Evolutionary conservation across 306 rosid species (phyloP).

Genomic region (Canavalia ensiformis): DNA sequence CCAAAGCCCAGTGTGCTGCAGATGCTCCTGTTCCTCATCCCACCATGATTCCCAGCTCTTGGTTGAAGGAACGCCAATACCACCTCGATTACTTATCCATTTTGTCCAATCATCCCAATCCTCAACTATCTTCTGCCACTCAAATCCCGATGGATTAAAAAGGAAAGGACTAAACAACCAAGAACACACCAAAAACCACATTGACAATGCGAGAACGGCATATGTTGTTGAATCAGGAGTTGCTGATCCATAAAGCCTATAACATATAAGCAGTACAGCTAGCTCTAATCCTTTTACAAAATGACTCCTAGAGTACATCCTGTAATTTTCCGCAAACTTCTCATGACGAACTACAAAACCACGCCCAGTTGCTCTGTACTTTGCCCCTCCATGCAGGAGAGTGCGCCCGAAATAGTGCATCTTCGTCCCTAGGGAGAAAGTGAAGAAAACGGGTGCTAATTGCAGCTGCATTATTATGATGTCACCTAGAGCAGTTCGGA

Average conservation of each 20-base stretch:
- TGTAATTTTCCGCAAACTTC: constrained; percentile 90
- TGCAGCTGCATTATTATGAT: constrained; percentile 89
- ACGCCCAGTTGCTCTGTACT: constrained; percentile 98
- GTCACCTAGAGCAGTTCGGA: constrained; percentile 84
- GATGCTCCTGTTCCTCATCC: constrained; percentile 98
- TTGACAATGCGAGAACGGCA: constrained; percentile 65
- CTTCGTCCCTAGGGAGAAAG: constrained; percentile 94
- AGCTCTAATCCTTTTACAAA: constrained; percentile 92
- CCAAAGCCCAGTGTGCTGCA: constrained; percentile 70
- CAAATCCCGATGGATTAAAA: constrained; percentile 97
- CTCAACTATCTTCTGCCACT: constrained; percentile 98
- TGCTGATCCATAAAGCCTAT: constrained; percentile 71
- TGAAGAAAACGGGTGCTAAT: constrained; percentile 94
- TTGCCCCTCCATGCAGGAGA: constrained; percentile 93
- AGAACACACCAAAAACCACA: constrained; percentile 91
- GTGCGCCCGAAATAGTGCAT: constrained; percentile 93
- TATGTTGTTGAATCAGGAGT: constrained; percentile 56
- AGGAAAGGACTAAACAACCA: constrained; percentile 92
- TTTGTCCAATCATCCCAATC: constrained; percentile 98
- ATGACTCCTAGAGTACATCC: constrained; percentile 96
- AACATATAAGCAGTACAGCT: constrained; percentile 75
- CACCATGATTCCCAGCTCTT: constrained; percentile 99
- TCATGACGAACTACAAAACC: constrained; percentile 97
- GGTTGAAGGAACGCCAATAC: constrained; percentile 90
- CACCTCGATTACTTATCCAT: constrained; percentile 92